Percentiles rank a stretch among this genome's conserved stretches.
phyloP scores from a whole-genome alignment of 148 eudicot genomes.

The Tetragonia tetragonoides region DNA sequence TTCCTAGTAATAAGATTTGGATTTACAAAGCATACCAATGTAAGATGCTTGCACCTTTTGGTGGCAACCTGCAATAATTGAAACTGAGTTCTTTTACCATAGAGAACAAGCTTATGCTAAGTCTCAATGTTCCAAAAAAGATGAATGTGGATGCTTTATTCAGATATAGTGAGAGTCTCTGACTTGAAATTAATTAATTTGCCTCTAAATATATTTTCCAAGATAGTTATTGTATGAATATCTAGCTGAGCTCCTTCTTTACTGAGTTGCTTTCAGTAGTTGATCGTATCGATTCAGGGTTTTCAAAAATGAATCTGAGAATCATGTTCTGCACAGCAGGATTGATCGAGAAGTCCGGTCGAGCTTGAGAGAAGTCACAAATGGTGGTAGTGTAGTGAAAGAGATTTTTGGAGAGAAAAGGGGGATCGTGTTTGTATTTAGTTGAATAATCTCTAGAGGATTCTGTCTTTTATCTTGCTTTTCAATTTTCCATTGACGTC shows the following conservation, averaged over 20 bases:
- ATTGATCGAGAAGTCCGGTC: too few species aligned
- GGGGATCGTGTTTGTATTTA: too few species aligned
- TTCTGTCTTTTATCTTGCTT: too few species aligned
- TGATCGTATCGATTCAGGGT: not conserved
- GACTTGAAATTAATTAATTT: not conserved
- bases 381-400: too few species aligned
- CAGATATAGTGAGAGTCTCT: not conserved
- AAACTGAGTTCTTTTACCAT: not conserved
- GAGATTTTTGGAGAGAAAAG: too few species aligned
- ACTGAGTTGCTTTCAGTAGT: not conserved
- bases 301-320: too few species aligned
- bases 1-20: conserved; percentile 3
- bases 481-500: too few species aligned
- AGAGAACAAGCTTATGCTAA: not conserved
- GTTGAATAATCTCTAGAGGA: too few species aligned
- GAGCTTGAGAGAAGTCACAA: too few species aligned
- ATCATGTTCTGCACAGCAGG: too few species aligned
- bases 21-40: not conserved
- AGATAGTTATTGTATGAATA: conserved; percentile 1
- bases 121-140: not conserved
- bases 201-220: not conserved
- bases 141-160: conserved; percentile 2
- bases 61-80: not conserved
- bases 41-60: not conserved
- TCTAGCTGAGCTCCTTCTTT: not conserved